Evolutionary conservation across 2,329 filamentous ascomycete genomes (phyloP), one percentile per base, ranked within the genome.

Genomic region (Fusarium napiforme): DNA sequence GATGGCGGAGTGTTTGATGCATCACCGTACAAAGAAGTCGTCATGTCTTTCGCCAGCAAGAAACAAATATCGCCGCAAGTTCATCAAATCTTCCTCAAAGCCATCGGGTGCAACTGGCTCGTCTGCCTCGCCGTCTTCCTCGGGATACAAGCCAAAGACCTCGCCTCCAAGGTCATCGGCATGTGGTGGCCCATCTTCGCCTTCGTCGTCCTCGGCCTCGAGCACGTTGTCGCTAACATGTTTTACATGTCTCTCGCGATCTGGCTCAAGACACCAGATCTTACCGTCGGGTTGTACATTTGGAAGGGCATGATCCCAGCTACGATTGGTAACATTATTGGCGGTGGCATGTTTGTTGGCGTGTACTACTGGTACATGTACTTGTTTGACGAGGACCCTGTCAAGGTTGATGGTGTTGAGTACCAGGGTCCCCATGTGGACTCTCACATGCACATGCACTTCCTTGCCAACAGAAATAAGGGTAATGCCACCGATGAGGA

Each of bases 191-290:
- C 87, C 0, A 87, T 85, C 7, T 87, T 88, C 62, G 85, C 85
- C 2, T 90, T 89, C 71, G 87, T 89, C 0, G 83, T 83, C 3
- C 80, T 88, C 1, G 86, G 84, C 2, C 82, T 89, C 5, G 87
- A 90, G 64, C 88, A 90, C 79, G 87, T 89, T 47, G 83, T 89
- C 21, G 87, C 87, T 30, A 89, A 89, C 69, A 89, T 88, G 87
- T 87, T 85, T 40, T 86, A 87, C 60, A 82, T 86, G 39, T 86
- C 87, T 1, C 75, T 88, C 50, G 86, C 81, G 0, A 88, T 90
- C 40, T 90, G 83, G 80, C 76, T 86, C 1, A 79, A 81, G 1
- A 82, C 85, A 0, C 83, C 85, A 0, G 79, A 79, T 0, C 80
- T 89, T 28, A 83, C 79, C 0, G 83, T 87, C 0, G 81, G 84